Conservation (phyloP, 2,329 filamentous ascomycete genomes). For the Colletotrichum ledebouriae region DNA sequence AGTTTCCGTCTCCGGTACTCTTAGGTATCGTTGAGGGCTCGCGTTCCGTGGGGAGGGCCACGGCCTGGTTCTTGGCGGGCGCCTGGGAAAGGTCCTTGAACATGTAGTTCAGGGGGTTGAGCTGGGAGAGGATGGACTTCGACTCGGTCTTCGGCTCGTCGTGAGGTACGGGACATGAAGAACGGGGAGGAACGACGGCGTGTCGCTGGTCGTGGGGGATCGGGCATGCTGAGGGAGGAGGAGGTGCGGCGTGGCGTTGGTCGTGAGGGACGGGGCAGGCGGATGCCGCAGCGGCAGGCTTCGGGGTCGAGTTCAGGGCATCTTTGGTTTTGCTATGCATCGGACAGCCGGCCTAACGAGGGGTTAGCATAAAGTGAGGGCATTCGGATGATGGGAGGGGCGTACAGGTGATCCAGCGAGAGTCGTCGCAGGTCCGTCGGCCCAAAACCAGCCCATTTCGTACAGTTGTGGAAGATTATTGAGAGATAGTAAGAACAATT, state of each 20-base stretch:
- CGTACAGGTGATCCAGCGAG: conserved; percentile 54
- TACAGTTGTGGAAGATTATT: conserved; percentile 7
- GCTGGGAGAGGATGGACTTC: conserved; percentile 65
- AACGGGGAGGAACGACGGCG: conserved; percentile 49
- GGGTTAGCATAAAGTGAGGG: conserved; percentile 44
- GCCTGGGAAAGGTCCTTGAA: conserved; percentile 87
- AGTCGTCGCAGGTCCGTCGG: conserved; percentile 59
- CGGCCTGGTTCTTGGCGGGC: conserved; percentile 78
- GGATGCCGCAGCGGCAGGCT: conserved; percentile 44
- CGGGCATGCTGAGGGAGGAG: conserved; percentile 50
- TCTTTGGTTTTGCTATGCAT: conserved; percentile 70
- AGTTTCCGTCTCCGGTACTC: conserved; percentile 81
- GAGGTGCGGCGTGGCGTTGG: conserved; percentile 42
- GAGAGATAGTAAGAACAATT: background rate
- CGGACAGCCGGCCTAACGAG: conserved; percentile 64
- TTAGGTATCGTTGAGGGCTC: conserved; percentile 93
- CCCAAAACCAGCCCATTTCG: conserved; percentile 75
- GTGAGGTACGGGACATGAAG: conserved; percentile 63
- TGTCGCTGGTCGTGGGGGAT: conserved; percentile 46
- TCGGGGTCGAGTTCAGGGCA: conserved; percentile 55
- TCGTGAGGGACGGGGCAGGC: conserved; percentile 51
- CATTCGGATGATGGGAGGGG: background rate
- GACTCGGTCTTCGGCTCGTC: conserved; percentile 50
- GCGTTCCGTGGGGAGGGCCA: conserved; percentile 82
- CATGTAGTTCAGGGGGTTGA: conserved; percentile 93